Percentiles rank a stretch among this genome's conserved stretches.
These are phyloP conservation scores for Penicillium sp. DNA, from an alignment of 2,329 filamentous ascomycete genomes.

Conservation along the genomic window DNA sequence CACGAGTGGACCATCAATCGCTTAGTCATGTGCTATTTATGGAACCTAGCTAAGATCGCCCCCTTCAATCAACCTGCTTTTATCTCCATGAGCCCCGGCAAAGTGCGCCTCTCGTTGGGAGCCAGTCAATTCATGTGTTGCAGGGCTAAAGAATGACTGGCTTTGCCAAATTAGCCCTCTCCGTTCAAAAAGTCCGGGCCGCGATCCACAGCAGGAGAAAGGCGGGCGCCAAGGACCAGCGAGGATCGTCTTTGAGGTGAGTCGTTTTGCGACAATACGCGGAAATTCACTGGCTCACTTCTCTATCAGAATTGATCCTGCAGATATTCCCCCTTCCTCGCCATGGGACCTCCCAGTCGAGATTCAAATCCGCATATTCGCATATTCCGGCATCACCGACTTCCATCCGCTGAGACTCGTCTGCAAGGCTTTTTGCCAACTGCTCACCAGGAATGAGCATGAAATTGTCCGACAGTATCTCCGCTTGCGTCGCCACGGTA, in stretches of 20 bases:
- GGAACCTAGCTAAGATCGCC: neutral
- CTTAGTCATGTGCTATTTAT: slow-evolving; percentile 7
- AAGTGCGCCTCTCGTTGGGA: slow-evolving; percentile 10
- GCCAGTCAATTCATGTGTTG: slow-evolving; percentile 29
- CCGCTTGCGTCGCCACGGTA: slow-evolving; percentile 42
- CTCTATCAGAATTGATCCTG: slow-evolving; percentile 22
- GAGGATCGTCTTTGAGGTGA: slow-evolving; percentile 11
- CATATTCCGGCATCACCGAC: slow-evolving; percentile 39
- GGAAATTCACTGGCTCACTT: neutral
- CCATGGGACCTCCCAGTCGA: slow-evolving; percentile 45
- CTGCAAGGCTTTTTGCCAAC: slow-evolving; percentile 37
- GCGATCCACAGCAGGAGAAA: slow-evolving; percentile 30
- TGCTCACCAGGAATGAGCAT: slow-evolving; percentile 40
- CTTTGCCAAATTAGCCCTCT: slow-evolving; percentile 31
- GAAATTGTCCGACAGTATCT: slow-evolving; percentile 44
- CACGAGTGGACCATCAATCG: neutral
- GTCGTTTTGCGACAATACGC: neutral
- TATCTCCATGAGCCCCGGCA: neutral
- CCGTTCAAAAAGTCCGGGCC: slow-evolving; percentile 35
- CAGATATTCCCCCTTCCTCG: slow-evolving; percentile 28
- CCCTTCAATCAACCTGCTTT: slow-evolving; percentile 1
- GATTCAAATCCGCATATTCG: slow-evolving; percentile 43
- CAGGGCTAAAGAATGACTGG: slow-evolving; percentile 34
- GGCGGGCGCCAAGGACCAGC: slow-evolving; percentile 26
- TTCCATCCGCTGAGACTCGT: slow-evolving; percentile 39